Conservation (phyloP, 306 rosid genomes). For the Lupinus albus region DNA sequence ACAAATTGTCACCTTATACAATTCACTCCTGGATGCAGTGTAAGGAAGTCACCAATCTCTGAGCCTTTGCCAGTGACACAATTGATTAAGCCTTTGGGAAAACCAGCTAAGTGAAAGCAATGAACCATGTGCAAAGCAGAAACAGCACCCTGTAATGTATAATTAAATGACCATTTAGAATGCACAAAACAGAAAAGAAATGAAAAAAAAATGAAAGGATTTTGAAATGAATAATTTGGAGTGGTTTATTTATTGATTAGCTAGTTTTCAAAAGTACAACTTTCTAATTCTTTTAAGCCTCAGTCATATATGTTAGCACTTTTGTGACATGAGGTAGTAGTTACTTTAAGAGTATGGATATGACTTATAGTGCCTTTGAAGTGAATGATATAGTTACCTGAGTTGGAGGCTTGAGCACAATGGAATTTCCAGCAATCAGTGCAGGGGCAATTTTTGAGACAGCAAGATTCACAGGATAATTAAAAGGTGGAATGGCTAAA, state of each 20-base stretch:
- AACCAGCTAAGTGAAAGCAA: slow-evolving; percentile 75
- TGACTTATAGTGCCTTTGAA: slow-evolving; percentile 5
- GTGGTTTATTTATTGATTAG: too few relatives aligned
- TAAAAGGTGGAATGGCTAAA: slow-evolving; percentile 97
- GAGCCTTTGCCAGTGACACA: slow-evolving; percentile 75
- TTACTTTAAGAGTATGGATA: background rate
- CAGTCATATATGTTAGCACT: background rate
- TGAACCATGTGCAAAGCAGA: slow-evolving; percentile 71
- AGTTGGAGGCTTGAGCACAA: slow-evolving; percentile 99
- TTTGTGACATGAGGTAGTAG: slow-evolving; percentile 12
- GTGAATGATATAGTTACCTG: slow-evolving; percentile 60
- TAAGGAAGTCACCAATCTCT: slow-evolving; percentile 70
- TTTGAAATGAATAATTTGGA: background rate
- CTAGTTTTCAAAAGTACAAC: too few relatives aligned
- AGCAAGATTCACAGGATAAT: slow-evolving; percentile 96
- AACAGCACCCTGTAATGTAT: slow-evolving; percentile 62
- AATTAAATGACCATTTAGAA: slow-evolving; percentile 4
- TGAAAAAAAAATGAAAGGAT: background rate
- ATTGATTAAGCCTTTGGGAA: slow-evolving; percentile 70
- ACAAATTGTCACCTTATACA: slow-evolving; percentile 56
- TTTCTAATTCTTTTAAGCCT: too few relatives aligned
- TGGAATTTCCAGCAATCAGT: slow-evolving; percentile 92
- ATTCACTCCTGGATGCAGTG: slow-evolving; percentile 71
- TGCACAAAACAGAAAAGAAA: background rate
- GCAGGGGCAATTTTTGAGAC: slow-evolving; percentile 98